phyloP scores from a whole-genome alignment of 257 asterid species.

The Echium plantagineum region DNA sequence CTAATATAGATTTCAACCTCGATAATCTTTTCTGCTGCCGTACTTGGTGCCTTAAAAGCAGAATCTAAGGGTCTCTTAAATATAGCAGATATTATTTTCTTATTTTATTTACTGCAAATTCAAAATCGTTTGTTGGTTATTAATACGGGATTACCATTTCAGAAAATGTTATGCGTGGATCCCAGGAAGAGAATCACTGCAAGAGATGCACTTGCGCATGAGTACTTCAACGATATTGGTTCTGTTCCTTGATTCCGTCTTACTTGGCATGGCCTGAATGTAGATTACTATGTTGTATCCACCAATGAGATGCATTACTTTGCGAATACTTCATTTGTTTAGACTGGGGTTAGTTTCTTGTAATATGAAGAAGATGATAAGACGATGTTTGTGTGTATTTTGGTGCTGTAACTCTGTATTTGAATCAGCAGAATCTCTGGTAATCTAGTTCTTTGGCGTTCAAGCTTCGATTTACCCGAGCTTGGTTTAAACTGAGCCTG shows the following conservation, averaged over 20 bases:
- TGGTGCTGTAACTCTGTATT: too few species aligned
- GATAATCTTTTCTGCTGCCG: neutral
- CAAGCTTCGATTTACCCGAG: too few species aligned
- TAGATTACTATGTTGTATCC: conserved; percentile 44
- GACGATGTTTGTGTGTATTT: neutral
- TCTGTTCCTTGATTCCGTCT: conserved; percentile 38
- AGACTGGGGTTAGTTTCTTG: neutral
- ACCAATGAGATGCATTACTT: conserved; percentile 13
- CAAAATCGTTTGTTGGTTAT: neutral
- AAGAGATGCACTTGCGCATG: conserved; percentile 77
- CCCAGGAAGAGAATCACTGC: conserved; percentile 90
- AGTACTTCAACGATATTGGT: conserved; percentile 72
- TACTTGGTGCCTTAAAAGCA: too few species aligned
- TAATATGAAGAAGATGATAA: neutral
- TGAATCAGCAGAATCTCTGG: too few species aligned
- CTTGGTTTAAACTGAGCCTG: too few species aligned
- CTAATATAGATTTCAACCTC: too few species aligned
- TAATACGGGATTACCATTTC: conserved; percentile 6
- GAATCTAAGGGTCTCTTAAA: too few species aligned
- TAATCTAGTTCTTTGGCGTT: too few species aligned
- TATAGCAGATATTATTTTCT: too few species aligned
- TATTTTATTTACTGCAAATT: neutral
- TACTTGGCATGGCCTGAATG: conserved; percentile 29
- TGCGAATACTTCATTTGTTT: conserved; percentile 3
- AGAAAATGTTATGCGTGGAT: conserved; percentile 64